Conservation (phyloP, 164 flowering plant genomes). For the Nelumbo lutea region DNA sequence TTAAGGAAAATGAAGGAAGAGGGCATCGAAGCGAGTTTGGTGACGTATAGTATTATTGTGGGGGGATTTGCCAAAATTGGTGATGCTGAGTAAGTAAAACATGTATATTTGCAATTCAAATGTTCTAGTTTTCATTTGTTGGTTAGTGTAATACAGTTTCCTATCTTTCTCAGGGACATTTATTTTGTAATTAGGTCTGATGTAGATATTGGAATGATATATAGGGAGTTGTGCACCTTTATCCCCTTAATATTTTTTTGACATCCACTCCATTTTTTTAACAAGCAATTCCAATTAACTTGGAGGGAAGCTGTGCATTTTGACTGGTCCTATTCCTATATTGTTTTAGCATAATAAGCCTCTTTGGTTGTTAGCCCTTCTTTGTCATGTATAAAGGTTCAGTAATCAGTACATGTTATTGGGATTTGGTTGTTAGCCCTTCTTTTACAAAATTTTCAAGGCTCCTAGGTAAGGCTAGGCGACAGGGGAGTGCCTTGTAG, state of each 20-base stretch:
- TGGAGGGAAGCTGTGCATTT: not conserved
- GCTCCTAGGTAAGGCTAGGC: too few relatives aligned
- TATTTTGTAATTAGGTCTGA: not conserved
- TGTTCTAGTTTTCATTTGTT: constrained; percentile 1
- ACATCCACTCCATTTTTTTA: not conserved
- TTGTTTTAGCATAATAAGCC: not conserved
- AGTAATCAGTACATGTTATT: too few relatives aligned
- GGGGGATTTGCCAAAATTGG: constrained; percentile 82
- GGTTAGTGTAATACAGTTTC: not conserved
- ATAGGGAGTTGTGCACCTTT: not conserved
- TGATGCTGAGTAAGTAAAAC: constrained; percentile 65
- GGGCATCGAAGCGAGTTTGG: constrained; percentile 78
- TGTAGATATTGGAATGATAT: not conserved
- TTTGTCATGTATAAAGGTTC: not conserved
- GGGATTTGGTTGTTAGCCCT: too few relatives aligned
- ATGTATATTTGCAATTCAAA: not conserved
- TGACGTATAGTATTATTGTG: constrained; percentile 82
- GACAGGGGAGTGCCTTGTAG: too few relatives aligned
- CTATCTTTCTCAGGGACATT: not conserved
- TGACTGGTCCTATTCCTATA: not conserved
- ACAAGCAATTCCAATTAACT: not conserved
- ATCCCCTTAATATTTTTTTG: not conserved
- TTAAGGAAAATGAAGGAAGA: constrained; percentile 91
- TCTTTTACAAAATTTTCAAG: too few relatives aligned
- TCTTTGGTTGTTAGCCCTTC: not conserved